A percentile compares a stretch with the other conserved stretches of the same genome.
phyloP scores from a whole-genome alignment of 257 asterid genomes.

The Petrea volubilis region DNA sequence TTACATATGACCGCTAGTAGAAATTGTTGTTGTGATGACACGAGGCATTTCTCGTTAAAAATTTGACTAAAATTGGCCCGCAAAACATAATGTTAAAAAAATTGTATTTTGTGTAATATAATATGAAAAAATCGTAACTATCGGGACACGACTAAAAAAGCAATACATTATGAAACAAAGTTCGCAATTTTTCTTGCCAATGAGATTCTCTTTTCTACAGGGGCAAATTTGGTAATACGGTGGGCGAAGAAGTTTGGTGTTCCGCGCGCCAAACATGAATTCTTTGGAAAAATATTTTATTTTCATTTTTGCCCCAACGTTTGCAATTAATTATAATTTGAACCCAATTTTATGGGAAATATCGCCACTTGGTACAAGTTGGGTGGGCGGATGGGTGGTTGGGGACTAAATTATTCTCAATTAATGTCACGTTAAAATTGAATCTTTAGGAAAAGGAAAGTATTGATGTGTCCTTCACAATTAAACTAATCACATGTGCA shows the following conservation, averaged over 20 bases:
- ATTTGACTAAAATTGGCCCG: too few relatives aligned
- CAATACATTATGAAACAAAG: too few relatives aligned
- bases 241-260: too few relatives aligned
- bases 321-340: neutral
- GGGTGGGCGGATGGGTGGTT: neutral
- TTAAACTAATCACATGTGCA: too few relatives aligned
- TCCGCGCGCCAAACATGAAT: neutral
- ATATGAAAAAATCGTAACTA: too few relatives aligned
- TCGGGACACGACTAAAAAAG: too few relatives aligned
- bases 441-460: neutral
- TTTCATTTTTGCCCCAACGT: neutral
- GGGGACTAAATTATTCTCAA: neutral
- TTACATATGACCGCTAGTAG: too few relatives aligned
- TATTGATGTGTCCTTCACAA: neutral
- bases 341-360: neutral
- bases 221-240: neutral
- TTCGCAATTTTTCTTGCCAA: too few relatives aligned
- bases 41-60: too few relatives aligned
- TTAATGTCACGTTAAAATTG: neutral
- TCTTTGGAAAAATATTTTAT: neutral
- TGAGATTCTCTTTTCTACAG: neutral
- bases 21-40: too few relatives aligned
- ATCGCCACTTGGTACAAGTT: neutral
- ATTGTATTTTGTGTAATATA: too few relatives aligned
- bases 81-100: too few relatives aligned